Evolutionary conservation across 257 asterid genomes (phyloP), one percentile per base, ranked within the genome.

Genomic region (Rhazya stricta): DNA sequence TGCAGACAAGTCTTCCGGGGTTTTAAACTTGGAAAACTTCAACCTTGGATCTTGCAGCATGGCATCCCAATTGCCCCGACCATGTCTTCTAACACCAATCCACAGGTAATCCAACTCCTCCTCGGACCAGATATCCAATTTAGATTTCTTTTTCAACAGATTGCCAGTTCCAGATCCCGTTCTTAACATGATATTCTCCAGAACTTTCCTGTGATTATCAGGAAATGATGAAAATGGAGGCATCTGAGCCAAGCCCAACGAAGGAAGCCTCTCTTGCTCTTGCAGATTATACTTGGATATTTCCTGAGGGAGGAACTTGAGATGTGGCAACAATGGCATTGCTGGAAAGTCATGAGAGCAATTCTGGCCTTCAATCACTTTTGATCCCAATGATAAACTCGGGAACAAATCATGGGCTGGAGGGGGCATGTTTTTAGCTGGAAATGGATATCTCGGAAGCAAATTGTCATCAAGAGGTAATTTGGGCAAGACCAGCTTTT

Each of bases 11-110:
- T 89, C 96, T 78, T 92, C 91, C 1, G 89, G 78, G 11, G 94
- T 91, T 83, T 83, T 92, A 83, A 81, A 89, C 77, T 91, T 89
- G 0, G 97, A 91, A 81, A 95, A 95, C 82, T 84, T 89, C 66
- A 92, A 78, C 88, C 91, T 86, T 15, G 94, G 89, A 82, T 95
- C 99, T 82, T 48, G 85, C 73, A 95, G 78, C 94, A 95, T 95
- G 36, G 89, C 85, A 77, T 91, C 95, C 98, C 99, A 95, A 65
- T 89, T 89, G 25, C 98, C 98, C 79, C 88, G 87, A 48, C 98
- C 98, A 69, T 95, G 91, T 63, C 98, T 89, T 43, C 99, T 97
- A 60, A 92, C 89, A 34, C 98, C 99, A 79, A 95, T 87, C 99
- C 99, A 92, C 25, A 95, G 94, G 79, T 85, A 86, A 81, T 95